Conservation (phyloP, 2,329 filamentous ascomycete genomes). For the Calycina herbarum region DNA sequence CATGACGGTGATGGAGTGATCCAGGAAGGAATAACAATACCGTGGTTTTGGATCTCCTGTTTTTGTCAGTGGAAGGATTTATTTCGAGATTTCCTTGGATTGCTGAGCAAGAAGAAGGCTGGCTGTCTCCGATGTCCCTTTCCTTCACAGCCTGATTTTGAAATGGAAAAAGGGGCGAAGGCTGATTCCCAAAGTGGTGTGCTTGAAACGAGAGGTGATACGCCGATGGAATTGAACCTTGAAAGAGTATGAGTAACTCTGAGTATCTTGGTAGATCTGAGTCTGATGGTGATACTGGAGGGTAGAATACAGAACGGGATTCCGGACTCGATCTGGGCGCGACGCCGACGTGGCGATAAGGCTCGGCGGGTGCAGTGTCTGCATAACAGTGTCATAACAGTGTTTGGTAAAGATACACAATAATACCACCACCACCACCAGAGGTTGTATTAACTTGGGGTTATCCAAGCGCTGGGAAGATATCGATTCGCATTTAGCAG, state of each 20-base stretch:
- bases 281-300: constrained; percentile 9
- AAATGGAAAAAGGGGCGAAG: constrained; percentile 13
- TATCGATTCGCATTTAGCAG: background rate
- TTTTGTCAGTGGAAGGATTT: too few species aligned
- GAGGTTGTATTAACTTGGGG: too few species aligned
- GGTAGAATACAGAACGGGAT: background rate
- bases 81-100: too few species aligned
- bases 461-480: too few species aligned
- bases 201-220: constrained; percentile 31
- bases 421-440: background rate
- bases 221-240: constrained; percentile 10
- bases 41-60: too few species aligned
- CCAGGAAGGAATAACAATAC: too few species aligned
- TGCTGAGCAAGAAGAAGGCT: constrained; percentile 8
- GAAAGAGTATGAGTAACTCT: constrained; percentile 16
- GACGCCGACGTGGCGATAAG: constrained; percentile 13
- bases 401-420: background rate
- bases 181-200: constrained; percentile 26
- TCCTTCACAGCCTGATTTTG: constrained; percentile 20
- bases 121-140: constrained; percentile 18
- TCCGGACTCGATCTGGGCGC: constrained; percentile 2
- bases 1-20: too few species aligned
- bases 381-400: constrained; percentile 11
- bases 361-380: background rate
- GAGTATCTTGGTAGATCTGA: constrained; percentile 16